phyloP scores from a whole-genome alignment of 73 alveolate genomes.

The Paramecium pentaurelia region DNA sequence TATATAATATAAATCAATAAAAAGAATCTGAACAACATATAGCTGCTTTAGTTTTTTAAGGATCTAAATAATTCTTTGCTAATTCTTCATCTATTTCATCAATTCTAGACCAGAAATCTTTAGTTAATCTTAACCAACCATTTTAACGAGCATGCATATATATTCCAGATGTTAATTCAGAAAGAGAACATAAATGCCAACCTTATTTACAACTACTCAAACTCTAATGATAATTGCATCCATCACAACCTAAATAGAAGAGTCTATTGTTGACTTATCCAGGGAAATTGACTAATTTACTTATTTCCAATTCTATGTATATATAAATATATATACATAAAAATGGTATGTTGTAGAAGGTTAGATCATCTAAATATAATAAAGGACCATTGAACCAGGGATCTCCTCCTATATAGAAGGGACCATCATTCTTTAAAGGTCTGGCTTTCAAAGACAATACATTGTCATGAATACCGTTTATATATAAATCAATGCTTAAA shows the following conservation, averaged over 20 bases:
- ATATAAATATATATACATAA: not conserved
- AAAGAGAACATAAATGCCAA: conserved; percentile 1
- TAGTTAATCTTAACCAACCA: conserved; percentile 20
- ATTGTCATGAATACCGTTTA: not conserved
- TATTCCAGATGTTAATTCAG: conserved; percentile 13
- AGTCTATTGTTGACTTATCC: conserved; percentile 16
- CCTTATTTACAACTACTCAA: conserved; percentile 20
- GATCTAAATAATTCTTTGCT: conserved; percentile 20
- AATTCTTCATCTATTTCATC: conserved; percentile 38
- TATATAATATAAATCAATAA: not conserved
- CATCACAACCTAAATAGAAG: conserved; percentile 34
- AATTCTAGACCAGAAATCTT: conserved; percentile 13
- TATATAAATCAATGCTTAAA: not conserved
- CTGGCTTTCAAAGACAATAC: not conserved
- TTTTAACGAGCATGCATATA: not conserved
- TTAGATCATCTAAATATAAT: not conserved
- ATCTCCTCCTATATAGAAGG: conserved; percentile 15
- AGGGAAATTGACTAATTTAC: not conserved
- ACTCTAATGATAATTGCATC: conserved; percentile 50
- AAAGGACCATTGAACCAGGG: conserved; percentile 22
- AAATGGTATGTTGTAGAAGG: not conserved
- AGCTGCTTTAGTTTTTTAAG: not conserved
- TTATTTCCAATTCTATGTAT: conserved; percentile 11
- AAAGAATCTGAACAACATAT: conserved; percentile 32
- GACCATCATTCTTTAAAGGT: not conserved